Conservation (phyloP, 2,329 filamentous ascomycete species). For the Atkinsonella texensis region DNA sequence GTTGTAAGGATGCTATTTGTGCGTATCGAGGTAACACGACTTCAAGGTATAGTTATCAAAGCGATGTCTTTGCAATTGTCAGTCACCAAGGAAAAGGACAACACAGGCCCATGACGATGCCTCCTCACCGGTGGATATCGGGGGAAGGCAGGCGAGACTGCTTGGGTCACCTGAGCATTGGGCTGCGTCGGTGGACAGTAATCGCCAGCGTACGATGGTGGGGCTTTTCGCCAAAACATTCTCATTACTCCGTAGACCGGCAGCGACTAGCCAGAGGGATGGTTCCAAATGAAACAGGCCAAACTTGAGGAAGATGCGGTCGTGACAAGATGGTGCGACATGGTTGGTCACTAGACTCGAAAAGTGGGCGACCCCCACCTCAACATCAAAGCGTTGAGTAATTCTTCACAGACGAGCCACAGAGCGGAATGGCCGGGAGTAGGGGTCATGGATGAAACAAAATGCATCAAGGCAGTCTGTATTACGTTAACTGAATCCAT, state of each 20-base stretch:
- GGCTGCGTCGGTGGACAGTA: slow-evolving; percentile 17
- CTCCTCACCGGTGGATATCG: slow-evolving; percentile 5
- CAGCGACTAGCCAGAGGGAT: background rate
- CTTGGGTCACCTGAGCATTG: slow-evolving; percentile 13
- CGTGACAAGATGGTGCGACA: background rate
- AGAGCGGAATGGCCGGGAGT: background rate
- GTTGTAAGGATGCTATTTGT: slow-evolving; percentile 1
- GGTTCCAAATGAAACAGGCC: background rate
- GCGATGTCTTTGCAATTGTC: background rate
- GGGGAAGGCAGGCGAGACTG: background rate
- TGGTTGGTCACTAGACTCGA: slow-evolving; percentile 2
- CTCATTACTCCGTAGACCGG: background rate
- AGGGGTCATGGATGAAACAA: no score
- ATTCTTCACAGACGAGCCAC: background rate
- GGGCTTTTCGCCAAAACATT: slow-evolving; percentile 11
- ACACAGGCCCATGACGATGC: slow-evolving; percentile 7
- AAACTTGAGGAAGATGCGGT: slow-evolving; percentile 5
- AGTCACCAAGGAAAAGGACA: slow-evolving; percentile 11
- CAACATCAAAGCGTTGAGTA: background rate
- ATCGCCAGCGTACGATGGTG: slow-evolving; percentile 16
- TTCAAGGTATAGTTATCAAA: background rate
- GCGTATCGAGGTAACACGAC: no score
- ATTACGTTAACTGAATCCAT: background rate
- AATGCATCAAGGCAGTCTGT: background rate
- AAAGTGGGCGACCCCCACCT: slow-evolving; percentile 5